Evolutionary conservation across 345 rosid species (phyloP), one percentile per base, ranked within the genome.

Genomic region (Salix koriyanagi): DNA sequence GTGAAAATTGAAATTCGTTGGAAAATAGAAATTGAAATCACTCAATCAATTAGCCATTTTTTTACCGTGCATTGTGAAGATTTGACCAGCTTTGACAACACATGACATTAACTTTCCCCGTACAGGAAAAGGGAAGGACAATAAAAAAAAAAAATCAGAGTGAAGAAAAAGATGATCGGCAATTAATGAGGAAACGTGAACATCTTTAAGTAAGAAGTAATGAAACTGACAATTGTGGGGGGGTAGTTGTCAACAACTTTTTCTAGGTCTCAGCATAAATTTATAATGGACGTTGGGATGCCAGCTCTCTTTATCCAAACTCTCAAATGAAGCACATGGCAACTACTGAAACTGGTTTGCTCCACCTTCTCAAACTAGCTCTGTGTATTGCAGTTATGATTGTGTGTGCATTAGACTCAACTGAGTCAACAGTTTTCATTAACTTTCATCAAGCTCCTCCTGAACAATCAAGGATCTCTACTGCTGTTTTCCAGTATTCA

Each of bases 401-500:
- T 56, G 75, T 77, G n/a, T 79, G 77, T 79, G 76, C 69, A 67
- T 50, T 85, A 16, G 62, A 70, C 77, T 79, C 79, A 12, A 71
- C 78, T 60, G 80, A 79, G 16, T 83, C 88, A 36, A 65, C 78
- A 6, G 66, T 88, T 69, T 5, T 74, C 34, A 46, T 88, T 76
- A 77, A 75, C 62, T 80, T 86, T 25, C 79, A 65, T 70, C 76
- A 67, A 77, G 77, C 82, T 83, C 91, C 91, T 46, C 80, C 84
- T 4, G 46, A 73, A 69, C 52, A 69, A 69, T 79, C 91, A 60
- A 86, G 84, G 71, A 77, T 82, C 79, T 76, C 85, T 26, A 70
- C 81, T 64, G 86, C 86, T 73, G 79, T 81, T 76, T 88, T 88
- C 76, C 66, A 39, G 73, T 88, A 75, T 77, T 84, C 89, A 1